Evolutionary conservation across 768 basidiomycete species (phyloP).

Genomic region (Boletus eberwhitei): DNA sequence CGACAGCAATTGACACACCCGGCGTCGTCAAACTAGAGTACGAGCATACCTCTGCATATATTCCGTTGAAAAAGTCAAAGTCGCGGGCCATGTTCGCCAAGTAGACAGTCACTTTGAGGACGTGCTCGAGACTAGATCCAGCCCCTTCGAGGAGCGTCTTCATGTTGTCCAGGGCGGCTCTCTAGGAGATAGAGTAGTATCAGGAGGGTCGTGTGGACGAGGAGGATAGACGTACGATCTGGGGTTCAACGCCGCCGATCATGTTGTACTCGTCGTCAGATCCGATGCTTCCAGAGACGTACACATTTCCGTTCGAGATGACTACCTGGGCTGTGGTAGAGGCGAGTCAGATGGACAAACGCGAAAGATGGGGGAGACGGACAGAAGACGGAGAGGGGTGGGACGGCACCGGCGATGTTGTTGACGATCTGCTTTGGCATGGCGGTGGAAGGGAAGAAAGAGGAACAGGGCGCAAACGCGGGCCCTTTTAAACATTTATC

Average conservation of each 20-base stretch:
- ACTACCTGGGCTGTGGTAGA: conserved; percentile 33
- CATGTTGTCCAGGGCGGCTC: conserved; percentile 39
- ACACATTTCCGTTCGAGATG: conserved; percentile 34
- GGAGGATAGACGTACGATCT: conserved; percentile 31
- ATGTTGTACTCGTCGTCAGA: conserved; percentile 30
- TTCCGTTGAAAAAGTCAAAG: conserved; percentile 38
- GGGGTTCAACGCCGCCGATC: conserved; percentile 36
- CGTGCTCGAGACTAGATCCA: conserved; percentile 35
- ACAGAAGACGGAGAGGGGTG: conserved; percentile 37
- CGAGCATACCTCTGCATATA: conserved; percentile 33
- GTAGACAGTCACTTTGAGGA: conserved; percentile 42
- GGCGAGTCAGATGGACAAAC: not conserved
- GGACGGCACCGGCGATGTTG: conserved; percentile 28
- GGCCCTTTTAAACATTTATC: not conserved
- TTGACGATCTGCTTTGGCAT: conserved; percentile 33
- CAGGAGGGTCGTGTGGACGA: not conserved
- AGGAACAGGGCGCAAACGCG: not conserved
- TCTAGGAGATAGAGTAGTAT: conserved; percentile 20
- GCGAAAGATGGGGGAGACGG: not conserved
- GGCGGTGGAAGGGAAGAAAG: not conserved
- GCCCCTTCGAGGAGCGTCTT: conserved; percentile 35
- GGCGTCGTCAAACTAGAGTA: not conserved
- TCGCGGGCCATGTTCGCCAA: conserved; percentile 36
- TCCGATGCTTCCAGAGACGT: conserved; percentile 42
- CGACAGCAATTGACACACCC: not conserved